A percentile compares a stretch with the other conserved stretches of the same genome.
These are phyloP conservation scores for Senna siamea DNA, from an alignment of 306 rosid genomes.

Conservation along the genomic window DNA sequence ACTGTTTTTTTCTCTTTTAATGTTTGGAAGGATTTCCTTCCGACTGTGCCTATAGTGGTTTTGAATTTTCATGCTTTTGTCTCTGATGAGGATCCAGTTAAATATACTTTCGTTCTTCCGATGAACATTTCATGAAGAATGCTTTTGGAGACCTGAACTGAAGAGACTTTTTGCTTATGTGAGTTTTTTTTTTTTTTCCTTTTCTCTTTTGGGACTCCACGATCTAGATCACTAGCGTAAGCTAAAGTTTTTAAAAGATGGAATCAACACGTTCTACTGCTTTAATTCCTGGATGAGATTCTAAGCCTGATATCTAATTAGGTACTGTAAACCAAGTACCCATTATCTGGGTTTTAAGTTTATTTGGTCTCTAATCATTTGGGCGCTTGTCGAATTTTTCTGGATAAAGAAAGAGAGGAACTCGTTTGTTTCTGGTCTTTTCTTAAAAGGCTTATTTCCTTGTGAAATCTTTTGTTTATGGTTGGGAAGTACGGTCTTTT, in stretches of 20 bases:
- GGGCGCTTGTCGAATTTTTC: too few species aligned
- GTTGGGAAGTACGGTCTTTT: neutral
- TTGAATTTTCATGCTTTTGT: neutral
- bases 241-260: neutral
- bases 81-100: slow-evolving; percentile 45
- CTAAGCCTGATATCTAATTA: neutral
- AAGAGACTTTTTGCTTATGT: slow-evolving; percentile 41
- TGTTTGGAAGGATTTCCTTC: neutral
- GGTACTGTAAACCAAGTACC: too few species aligned
- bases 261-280: neutral
- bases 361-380: too few species aligned
- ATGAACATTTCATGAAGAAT: slow-evolving; percentile 42
- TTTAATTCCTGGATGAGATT: neutral
- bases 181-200: too few species aligned
- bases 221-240: neutral
- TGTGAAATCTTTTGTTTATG: neutral
- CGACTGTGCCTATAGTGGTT: neutral
- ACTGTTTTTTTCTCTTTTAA: slow-evolving; percentile 44
- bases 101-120: slow-evolving; percentile 56
- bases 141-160: slow-evolving; percentile 64
- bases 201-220: neutral
- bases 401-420: too few species aligned
- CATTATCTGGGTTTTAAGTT: too few species aligned
- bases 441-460: too few species aligned
- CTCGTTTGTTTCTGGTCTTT: too few species aligned